A percentile compares a stretch with the other conserved stretches of the same genome.
phyloP scores from a whole-genome alignment of 106 monocot genomes.

The Platanthera zijinensis region DNA sequence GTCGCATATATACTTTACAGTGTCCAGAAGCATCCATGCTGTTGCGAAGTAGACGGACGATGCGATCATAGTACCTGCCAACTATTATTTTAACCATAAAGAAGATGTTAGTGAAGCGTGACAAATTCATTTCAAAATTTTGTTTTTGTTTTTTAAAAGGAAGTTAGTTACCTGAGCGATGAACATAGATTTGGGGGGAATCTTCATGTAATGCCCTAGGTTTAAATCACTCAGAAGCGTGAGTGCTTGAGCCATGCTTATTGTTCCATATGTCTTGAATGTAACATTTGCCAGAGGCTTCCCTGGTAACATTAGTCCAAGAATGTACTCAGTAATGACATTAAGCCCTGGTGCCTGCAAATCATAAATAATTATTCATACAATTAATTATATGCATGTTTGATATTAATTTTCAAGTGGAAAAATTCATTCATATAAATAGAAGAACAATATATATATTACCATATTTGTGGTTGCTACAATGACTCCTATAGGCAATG shows the following conservation, averaged over 20 bases:
- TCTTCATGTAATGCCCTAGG: slow-evolving; percentile 94
- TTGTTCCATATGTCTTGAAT: slow-evolving; percentile 86
- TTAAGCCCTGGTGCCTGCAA: slow-evolving; percentile 69
- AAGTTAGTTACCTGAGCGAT: slow-evolving; percentile 43
- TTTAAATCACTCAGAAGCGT: slow-evolving; percentile 67
- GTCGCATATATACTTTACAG: slow-evolving; percentile 59
- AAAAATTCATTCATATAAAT: too few relatives aligned
- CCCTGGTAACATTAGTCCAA: slow-evolving; percentile 72
- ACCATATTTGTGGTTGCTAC: slow-evolving; percentile 60
- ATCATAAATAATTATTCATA: neutral
- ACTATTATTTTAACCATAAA: slow-evolving; percentile 13
- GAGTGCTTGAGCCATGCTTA: slow-evolving; percentile 73
- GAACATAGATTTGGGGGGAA: slow-evolving; percentile 88
- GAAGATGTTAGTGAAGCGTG: neutral
- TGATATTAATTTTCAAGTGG: too few relatives aligned
- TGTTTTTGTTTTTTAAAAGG: neutral
- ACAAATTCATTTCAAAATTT: neutral
- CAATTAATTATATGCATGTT: too few relatives aligned
- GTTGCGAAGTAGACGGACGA: slow-evolving; percentile 45
- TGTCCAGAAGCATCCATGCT: slow-evolving; percentile 71
- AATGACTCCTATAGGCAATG: slow-evolving; percentile 60
- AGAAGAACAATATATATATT: too few relatives aligned
- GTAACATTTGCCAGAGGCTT: slow-evolving; percentile 80
- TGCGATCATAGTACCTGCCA: slow-evolving; percentile 61
- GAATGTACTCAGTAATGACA: slow-evolving; percentile 73